These are phyloP conservation scores for Botrytis porri DNA, from an alignment of 2,329 filamentous ascomycete species.

Conservation along the genomic window DNA sequence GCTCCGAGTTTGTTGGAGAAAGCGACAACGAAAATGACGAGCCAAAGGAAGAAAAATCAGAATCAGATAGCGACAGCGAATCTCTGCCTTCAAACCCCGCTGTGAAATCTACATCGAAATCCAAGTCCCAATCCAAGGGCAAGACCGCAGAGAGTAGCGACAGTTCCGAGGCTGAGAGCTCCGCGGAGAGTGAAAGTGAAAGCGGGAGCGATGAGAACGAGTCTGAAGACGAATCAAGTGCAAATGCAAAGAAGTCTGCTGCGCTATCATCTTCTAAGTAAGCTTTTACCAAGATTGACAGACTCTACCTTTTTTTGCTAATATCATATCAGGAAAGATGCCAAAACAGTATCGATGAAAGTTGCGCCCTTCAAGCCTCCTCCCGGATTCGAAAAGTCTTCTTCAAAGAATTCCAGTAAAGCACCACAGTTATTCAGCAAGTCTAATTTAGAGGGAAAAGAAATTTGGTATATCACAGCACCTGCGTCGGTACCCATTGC, in stretches of 20 bases:
- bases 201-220: slow-evolving; percentile 35
- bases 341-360: slow-evolving; percentile 23
- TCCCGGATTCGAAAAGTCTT: slow-evolving; percentile 31
- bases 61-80: slow-evolving; percentile 30
- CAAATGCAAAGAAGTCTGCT: slow-evolving; percentile 1
- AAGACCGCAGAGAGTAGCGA: slow-evolving; percentile 26
- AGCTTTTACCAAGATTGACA: not conserved
- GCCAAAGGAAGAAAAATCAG: slow-evolving; percentile 21
- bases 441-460: slow-evolving; percentile 63
- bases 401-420: slow-evolving; percentile 23
- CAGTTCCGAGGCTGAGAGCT: slow-evolving; percentile 33
- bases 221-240: slow-evolving; percentile 12
- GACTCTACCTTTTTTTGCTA: not conserved
- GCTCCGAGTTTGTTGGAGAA: slow-evolving; percentile 33
- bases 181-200: slow-evolving; percentile 29
- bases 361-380: slow-evolving; percentile 31
- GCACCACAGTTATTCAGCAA: slow-evolving; percentile 53
- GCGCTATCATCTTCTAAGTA: slow-evolving; percentile 20
- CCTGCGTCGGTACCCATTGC: slow-evolving; percentile 68
- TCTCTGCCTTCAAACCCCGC: slow-evolving; percentile 25
- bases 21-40: slow-evolving; percentile 34
- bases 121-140: slow-evolving; percentile 28
- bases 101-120: slow-evolving; percentile 3
- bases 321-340: slow-evolving; percentile 12
- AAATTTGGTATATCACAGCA: slow-evolving; percentile 78